Evolutionary conservation across 805 yeast species (phyloP).

Genomic region (Danielozyma ontarioensis): DNA sequence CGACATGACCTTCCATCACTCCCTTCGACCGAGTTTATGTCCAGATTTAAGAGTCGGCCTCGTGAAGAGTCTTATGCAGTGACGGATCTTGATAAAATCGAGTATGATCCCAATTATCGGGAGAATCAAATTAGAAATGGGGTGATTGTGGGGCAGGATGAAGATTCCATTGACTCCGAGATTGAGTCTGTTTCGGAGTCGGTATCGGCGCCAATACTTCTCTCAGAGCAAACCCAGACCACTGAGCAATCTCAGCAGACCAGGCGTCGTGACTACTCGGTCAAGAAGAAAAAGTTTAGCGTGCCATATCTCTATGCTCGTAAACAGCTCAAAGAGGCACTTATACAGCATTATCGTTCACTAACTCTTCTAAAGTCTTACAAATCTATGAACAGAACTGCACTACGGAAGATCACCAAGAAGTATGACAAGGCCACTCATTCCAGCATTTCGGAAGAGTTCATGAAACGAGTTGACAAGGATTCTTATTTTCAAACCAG

Average conservation of each 20-base stretch:
- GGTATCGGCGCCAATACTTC: neutral
- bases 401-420: slow-evolving; percentile 81
- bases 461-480: slow-evolving; percentile 52
- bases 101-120: slow-evolving; percentile 25
- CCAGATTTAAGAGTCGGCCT: slow-evolving; percentile 8
- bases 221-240: slow-evolving; percentile 7
- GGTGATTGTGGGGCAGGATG: neutral
- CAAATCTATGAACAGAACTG: slow-evolving; percentile 76
- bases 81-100: slow-evolving; percentile 4
- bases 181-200: neutral
- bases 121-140: slow-evolving; percentile 39
- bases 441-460: slow-evolving; percentile 38
- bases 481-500: slow-evolving; percentile 55
- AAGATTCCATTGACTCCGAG: neutral
- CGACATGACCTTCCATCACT: slow-evolving; percentile 37
- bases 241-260: slow-evolving; percentile 15
- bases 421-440: slow-evolving; percentile 78
- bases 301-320: slow-evolving; percentile 63
- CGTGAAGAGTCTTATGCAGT: slow-evolving; percentile 8
- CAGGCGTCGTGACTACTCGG: slow-evolving; percentile 46
- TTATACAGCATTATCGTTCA: slow-evolving; percentile 68
- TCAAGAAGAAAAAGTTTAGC: slow-evolving; percentile 24
- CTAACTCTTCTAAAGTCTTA: slow-evolving; percentile 67
- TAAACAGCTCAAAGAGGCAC: slow-evolving; percentile 62
- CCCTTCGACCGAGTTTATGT: slow-evolving; percentile 31